Percentiles rank a stretch among this genome's conserved stretches.
These are phyloP conservation scores for Lasiodiplodia hormozganensis DNA, from an alignment of 2,329 filamentous ascomycete genomes.

Conservation along the genomic window DNA sequence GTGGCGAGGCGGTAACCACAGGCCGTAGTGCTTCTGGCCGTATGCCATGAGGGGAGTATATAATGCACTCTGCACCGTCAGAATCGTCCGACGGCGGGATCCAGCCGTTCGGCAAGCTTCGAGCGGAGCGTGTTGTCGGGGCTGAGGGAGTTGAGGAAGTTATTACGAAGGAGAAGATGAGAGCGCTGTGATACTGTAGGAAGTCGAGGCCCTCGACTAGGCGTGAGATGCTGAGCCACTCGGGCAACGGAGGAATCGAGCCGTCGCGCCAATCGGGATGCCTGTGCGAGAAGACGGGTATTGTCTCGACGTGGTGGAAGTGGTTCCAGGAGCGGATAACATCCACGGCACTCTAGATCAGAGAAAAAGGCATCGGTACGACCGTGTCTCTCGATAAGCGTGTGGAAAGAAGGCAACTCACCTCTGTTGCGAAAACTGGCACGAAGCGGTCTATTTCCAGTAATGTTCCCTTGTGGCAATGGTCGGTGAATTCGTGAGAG, in stretches of 20 bases:
- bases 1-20: constrained; percentile 53
- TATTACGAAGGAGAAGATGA: constrained; percentile 63
- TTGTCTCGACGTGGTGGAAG: constrained; percentile 63
- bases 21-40: constrained; percentile 53
- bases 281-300: constrained; percentile 53
- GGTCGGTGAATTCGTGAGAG: constrained; percentile 73
- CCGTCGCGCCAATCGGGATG: constrained; percentile 54
- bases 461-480: constrained; percentile 69
- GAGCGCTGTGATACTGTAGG: constrained; percentile 66
- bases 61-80: constrained; percentile 59
- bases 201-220: constrained; percentile 54
- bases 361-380: neutral
- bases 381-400: neutral
- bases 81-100: constrained; percentile 13
- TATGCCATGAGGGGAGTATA: constrained; percentile 72
- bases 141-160: constrained; percentile 38
- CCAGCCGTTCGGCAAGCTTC: constrained; percentile 23
- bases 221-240: constrained; percentile 68
- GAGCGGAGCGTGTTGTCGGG: neutral
- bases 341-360: constrained; percentile 58
- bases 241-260: constrained; percentile 57
- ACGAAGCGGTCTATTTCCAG: constrained; percentile 60
- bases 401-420: constrained; percentile 31
- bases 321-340: constrained; percentile 65
- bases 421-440: constrained; percentile 65